phyloP scores from a whole-genome alignment of 202 grass and related monocot species.

The Carex arenaria region DNA sequence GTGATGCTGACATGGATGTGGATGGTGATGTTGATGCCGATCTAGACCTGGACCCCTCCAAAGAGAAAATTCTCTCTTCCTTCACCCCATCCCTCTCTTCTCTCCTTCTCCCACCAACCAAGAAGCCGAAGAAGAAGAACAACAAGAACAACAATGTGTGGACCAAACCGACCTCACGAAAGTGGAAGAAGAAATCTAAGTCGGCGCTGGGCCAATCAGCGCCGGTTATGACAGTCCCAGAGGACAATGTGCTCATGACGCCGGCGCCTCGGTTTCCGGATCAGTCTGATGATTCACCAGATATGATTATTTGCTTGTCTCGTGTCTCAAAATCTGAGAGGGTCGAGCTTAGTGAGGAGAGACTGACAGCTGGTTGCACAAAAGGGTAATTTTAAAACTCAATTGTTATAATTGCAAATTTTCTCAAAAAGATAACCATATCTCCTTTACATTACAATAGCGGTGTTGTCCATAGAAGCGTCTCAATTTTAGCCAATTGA shows the following conservation, averaged over 20 bases:
- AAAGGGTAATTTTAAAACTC: constrained; percentile 38
- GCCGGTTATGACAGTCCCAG: constrained; percentile 35
- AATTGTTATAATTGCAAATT: not conserved
- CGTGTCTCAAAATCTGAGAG: constrained; percentile 77
- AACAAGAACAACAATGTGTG: constrained; percentile 58
- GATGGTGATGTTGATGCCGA: constrained; percentile 37
- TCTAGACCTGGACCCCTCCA: not conserved
- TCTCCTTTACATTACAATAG: not conserved
- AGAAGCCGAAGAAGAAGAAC: constrained; percentile 94
- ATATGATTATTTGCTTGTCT: constrained; percentile 65
- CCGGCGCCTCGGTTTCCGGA: constrained; percentile 50
- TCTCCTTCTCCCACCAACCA: constrained; percentile 21
- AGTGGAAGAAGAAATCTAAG: constrained; percentile 84
- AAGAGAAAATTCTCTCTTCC: constrained; percentile 20
- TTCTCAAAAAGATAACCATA: not conserved
- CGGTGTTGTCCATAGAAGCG: not conserved
- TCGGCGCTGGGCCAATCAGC: constrained; percentile 5
- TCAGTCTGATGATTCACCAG: constrained; percentile 48
- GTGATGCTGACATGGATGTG: constrained; percentile 27
- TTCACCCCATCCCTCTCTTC: not conserved
- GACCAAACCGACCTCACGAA: constrained; percentile 62
- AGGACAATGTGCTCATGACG: constrained; percentile 62
- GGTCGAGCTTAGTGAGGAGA: constrained; percentile 70
- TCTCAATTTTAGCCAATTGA: not conserved
- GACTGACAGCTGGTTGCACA: constrained; percentile 59